Evolutionary conservation across 176 grass and related monocot species (phyloP).

Genomic region (Dactylis glomerata): DNA sequence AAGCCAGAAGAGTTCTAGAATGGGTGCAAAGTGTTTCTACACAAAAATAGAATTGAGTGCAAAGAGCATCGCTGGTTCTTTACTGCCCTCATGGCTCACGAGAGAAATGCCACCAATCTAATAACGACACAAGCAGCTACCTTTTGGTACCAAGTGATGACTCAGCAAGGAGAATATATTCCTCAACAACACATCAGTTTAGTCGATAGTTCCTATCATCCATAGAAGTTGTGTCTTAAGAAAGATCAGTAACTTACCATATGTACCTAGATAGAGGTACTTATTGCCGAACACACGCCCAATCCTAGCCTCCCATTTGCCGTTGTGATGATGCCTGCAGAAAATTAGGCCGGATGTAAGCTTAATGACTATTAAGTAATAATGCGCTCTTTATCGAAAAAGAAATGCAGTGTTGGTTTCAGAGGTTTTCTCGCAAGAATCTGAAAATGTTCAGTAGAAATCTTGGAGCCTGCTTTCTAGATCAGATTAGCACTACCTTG

Average conservation of each 20-base stretch:
- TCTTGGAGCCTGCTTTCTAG: not conserved
- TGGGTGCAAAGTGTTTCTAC: not conserved
- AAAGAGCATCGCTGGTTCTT: not conserved
- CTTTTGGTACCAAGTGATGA: not conserved
- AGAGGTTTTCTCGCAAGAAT: not conserved
- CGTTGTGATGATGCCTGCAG: constrained; percentile 62
- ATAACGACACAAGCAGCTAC: not conserved
- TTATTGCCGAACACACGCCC: constrained; percentile 61
- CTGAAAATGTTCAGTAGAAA: not conserved
- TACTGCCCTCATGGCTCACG: not conserved
- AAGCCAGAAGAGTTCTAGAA: constrained; percentile 4
- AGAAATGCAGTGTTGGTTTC: not conserved
- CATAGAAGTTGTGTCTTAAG: not conserved
- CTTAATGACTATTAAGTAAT: too few species aligned
- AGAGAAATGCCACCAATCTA: not conserved
- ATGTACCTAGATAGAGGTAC: constrained; percentile 69
- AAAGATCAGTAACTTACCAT: constrained; percentile 17
- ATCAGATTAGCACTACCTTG: constrained; percentile 34
- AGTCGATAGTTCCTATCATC: not conserved
- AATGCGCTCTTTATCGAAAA: too few species aligned
- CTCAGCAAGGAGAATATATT: constrained; percentile 23
- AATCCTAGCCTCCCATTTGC: constrained; percentile 67
- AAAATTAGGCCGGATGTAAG: not conserved
- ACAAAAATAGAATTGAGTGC: not conserved
- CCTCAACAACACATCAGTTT: not conserved